Conservation (phyloP, 345 rosid species). For the Noccaea bulbosa region DNA sequence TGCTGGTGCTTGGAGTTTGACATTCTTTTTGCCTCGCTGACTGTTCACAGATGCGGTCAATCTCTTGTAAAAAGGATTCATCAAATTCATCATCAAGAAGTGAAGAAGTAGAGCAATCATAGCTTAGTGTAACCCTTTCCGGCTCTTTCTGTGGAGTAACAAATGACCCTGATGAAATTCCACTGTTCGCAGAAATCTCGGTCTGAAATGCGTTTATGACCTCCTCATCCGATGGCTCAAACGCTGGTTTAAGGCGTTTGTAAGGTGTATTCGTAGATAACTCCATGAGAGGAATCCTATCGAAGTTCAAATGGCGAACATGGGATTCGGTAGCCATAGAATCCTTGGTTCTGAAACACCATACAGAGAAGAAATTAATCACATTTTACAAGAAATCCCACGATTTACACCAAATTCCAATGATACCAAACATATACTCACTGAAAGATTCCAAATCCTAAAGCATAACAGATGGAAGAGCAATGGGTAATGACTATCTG, state of each 20-base stretch:
- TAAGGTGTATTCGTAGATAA: slow-evolving; percentile 51
- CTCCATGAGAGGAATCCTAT: slow-evolving; percentile 64
- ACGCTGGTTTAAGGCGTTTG: slow-evolving; percentile 21
- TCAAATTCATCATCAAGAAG: slow-evolving; percentile 78
- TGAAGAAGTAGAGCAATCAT: slow-evolving; percentile 46
- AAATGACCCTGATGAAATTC: slow-evolving; percentile 43
- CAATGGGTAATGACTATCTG: not conserved
- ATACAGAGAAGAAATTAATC: not conserved
- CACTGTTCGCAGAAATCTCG: slow-evolving; percentile 20
- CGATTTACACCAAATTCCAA: not conserved
- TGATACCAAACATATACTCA: not conserved
- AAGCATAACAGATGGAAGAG: slow-evolving; percentile 4
- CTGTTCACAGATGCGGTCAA: slow-evolving; percentile 66
- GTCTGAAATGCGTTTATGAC: slow-evolving; percentile 20
- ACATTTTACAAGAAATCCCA: not conserved
- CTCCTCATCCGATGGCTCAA: slow-evolving; percentile 27
- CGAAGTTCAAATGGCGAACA: slow-evolving; percentile 33
- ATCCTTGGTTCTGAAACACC: slow-evolving; percentile 45
- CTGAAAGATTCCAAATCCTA: not conserved
- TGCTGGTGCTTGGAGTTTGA: slow-evolving; percentile 35
- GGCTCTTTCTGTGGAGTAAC: slow-evolving; percentile 51
- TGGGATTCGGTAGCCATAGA: slow-evolving; percentile 33
- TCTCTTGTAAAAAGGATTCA: slow-evolving; percentile 65
- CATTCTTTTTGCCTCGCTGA: slow-evolving; percentile 51
- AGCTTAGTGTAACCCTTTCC: slow-evolving; percentile 42